These are phyloP conservation scores for Candida schatavii DNA, from an alignment of 805 yeast species.

Conservation along the genomic window DNA sequence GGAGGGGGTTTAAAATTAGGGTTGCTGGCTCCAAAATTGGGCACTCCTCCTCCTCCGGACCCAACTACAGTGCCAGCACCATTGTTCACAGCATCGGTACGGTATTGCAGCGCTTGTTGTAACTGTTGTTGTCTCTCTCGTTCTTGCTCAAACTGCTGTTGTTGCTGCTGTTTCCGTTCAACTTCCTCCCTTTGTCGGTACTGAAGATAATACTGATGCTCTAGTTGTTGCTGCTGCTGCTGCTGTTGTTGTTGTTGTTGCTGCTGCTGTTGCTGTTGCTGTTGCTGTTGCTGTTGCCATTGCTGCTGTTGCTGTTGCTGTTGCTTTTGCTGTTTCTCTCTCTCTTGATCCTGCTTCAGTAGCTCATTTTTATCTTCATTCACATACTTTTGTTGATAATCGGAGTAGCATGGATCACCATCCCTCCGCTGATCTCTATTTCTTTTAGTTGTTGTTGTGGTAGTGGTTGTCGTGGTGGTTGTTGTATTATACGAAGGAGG, in stretches of 20 bases:
- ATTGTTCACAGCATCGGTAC: too few relatives aligned
- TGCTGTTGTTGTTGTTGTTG: constrained; percentile 5
- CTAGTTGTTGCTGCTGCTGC: constrained; percentile 3
- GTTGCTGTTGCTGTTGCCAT: constrained; percentile 6
- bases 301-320: constrained; percentile 4
- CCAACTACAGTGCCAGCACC: too few relatives aligned
- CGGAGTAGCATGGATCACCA: constrained; percentile 1
- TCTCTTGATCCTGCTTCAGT: background rate
- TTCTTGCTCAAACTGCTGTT: background rate
- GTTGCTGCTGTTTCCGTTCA: constrained; percentile 3
- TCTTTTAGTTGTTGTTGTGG: constrained; percentile 6
- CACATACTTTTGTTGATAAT: background rate
- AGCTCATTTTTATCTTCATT: background rate
- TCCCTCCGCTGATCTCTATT: constrained; percentile 1
- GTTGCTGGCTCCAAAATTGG: too few relatives aligned
- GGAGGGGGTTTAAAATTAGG: too few relatives aligned
- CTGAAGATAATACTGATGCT: constrained; percentile 2
- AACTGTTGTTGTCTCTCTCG: constrained; percentile 5
- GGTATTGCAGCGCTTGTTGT: constrained; percentile 8
- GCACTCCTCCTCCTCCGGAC: too few relatives aligned
- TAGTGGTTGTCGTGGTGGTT: constrained; percentile 10
- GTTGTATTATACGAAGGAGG: constrained; percentile 4
- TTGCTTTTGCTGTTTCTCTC: constrained; percentile 1
- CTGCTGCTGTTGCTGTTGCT: constrained; percentile 2
- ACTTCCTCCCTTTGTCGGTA: constrained; percentile 6